Evolutionary conservation across 2,329 filamentous ascomycete species (phyloP), one percentile per base, ranked within the genome.

Genomic region (Colletotrichum ledebouriae): DNA sequence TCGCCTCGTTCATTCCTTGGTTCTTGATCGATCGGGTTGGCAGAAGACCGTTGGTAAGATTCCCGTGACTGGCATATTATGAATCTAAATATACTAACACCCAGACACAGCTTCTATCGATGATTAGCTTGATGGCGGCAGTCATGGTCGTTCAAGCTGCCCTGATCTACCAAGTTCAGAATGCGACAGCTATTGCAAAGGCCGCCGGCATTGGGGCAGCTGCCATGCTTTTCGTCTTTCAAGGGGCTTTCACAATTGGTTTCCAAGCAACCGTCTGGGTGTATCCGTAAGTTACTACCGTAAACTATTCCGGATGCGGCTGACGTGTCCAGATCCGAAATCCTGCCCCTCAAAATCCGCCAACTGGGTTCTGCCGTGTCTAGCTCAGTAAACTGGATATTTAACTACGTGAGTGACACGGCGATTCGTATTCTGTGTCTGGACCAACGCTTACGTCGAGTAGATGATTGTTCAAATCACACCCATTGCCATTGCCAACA

Each of bases 21-120:
- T 80, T 83, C 70, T 73, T 84, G 49, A 83, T 85, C 59, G 76
- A 83, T 67, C 80, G 80, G 59, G 77, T 85, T 20, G 84, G 84
- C 34, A 79, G 83, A 47, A 76, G 81, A 9, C 65, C 65, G 10
- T 25, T 68, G 55, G 65, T 65, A 49, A 9, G 42, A n/a, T 3
- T 10, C 12, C 29, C 13, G 2, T 7, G 5, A 4, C 1, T n/a
- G 11, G 2, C 13, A 13, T 5, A 20, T 9, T 1, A 3, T 44
- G 1, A 7, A 10, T 29, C 29, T 6, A 20, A 81, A 13, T 2
- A 2, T 44, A 37, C 44, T 59, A n/a, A 59, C 46, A 57, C 33
- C 15, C 10, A 42, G 3, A 13, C 1, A 11, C 39, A 78, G 76
- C 70, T 78, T 73, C 44, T 85, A 71, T 72, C 81, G 73, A 77